Evolutionary conservation across 2,329 filamentous ascomycete species (phyloP).

Genomic region (Exophiala dermatitidis): DNA sequence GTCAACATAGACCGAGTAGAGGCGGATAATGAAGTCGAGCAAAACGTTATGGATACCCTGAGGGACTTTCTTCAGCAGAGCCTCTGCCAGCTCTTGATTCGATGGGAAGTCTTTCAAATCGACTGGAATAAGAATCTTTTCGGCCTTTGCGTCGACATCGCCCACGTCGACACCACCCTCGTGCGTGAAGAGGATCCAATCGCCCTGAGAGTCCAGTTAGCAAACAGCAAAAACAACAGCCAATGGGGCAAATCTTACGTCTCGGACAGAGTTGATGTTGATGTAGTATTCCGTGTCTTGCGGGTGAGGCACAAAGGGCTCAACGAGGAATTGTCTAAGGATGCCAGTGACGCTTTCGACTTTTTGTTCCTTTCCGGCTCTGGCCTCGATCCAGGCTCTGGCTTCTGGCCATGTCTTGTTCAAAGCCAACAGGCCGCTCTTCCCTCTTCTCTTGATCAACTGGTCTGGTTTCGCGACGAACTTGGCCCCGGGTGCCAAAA

Average conservation of each 20-base stretch:
- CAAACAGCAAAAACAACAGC: background rate
- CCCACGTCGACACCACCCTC: constrained; percentile 99
- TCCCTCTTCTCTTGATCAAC: constrained; percentile 98
- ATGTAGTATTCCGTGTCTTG: constrained; percentile 98
- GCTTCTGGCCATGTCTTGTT: constrained; percentile 98
- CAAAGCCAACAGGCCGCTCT: constrained; percentile 90
- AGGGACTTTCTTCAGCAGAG: constrained; percentile 87
- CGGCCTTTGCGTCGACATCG: constrained; percentile 96
- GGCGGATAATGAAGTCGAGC: constrained; percentile 95
- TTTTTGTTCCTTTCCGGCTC: constrained; percentile 83
- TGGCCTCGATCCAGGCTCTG: constrained; percentile 84
- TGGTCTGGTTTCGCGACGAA: constrained; percentile 99
- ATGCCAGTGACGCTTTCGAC: constrained; percentile 87
- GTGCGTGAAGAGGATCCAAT: constrained; percentile 99
- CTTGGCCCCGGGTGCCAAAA: constrained; percentile 72
- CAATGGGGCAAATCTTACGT: constrained; percentile 60
- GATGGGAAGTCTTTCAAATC: constrained; percentile 91
- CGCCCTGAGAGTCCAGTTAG: constrained; percentile 56
- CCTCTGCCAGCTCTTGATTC: constrained; percentile 81
- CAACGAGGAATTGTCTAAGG: constrained; percentile 91
- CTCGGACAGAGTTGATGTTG: constrained; percentile 99
- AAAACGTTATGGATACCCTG: constrained; percentile 95
- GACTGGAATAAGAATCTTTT: constrained; percentile 96
- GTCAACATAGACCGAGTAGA: constrained; percentile 98
- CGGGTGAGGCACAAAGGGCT: constrained; percentile 96